These are phyloP conservation scores for Trichoderma hamatum DNA, from an alignment of 2,329 filamentous ascomycete species.

Conservation along the genomic window DNA sequence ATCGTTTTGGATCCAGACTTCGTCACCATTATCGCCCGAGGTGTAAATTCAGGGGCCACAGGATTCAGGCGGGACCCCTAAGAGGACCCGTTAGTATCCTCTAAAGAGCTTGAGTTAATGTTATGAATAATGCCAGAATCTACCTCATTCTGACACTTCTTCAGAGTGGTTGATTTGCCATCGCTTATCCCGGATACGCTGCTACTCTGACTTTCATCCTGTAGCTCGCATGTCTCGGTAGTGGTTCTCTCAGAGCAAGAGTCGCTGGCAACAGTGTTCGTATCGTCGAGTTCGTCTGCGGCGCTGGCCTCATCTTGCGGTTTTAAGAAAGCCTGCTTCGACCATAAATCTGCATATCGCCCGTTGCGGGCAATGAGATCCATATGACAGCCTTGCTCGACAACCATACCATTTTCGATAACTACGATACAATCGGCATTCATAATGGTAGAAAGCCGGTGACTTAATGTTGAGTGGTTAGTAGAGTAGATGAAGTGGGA, in stretches of 20 bases:
- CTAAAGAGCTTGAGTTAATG: conserved; percentile 30
- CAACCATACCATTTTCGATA: conserved; percentile 62
- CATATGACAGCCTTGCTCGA: conserved; percentile 65
- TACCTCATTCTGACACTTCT: conserved; percentile 54
- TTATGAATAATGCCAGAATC: conserved; percentile 42
- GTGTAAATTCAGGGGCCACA: conserved; percentile 58
- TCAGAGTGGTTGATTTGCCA: conserved; percentile 39
- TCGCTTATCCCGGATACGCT: conserved; percentile 31
- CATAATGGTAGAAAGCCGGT: conserved; percentile 71
- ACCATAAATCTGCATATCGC: conserved; percentile 67
- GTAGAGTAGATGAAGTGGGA: neutral
- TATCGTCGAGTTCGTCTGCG: conserved; percentile 26
- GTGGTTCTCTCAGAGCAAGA: conserved; percentile 25
- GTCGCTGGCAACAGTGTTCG: conserved; percentile 26
- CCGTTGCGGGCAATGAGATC: conserved; percentile 61
- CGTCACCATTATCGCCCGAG: conserved; percentile 36
- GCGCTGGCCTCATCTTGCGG: conserved; percentile 46
- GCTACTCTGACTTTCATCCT: conserved; percentile 29
- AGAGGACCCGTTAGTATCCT: conserved; percentile 31
- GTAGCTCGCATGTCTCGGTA: conserved; percentile 12
- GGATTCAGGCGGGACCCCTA: conserved; percentile 60
- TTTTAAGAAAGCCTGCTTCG: conserved; percentile 61
- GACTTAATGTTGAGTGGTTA: conserved; percentile 43
- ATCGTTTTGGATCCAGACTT: neutral
- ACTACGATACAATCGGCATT: conserved; percentile 70